These are phyloP conservation scores for Backusella circina DNA, from an alignment of 192 early-diverging fungal species.

Conservation along the genomic window DNA sequence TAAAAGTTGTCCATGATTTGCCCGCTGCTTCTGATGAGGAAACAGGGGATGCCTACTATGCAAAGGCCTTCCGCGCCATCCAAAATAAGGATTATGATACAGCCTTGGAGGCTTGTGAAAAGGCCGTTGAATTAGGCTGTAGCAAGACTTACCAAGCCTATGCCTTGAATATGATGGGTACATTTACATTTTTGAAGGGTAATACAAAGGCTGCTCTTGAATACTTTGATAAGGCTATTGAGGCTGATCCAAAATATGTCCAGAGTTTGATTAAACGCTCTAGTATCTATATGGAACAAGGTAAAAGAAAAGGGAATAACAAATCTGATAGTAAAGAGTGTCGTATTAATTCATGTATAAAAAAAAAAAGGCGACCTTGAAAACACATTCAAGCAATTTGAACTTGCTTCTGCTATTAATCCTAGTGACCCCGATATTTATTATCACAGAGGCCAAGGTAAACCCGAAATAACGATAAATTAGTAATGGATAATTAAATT, in stretches of 20 bases:
- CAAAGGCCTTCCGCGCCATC: conserved; percentile 49
- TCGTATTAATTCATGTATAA: too few species aligned
- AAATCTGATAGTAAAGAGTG: too few species aligned
- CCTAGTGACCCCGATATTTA: conserved; percentile 81
- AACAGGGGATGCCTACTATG: conserved; percentile 49
- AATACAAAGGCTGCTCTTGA: conserved; percentile 67
- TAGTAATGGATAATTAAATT: neutral
- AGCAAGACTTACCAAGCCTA: conserved; percentile 46
- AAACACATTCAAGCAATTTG: conserved; percentile 63
- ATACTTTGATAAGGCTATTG: conserved; percentile 76
- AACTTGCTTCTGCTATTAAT: conserved; percentile 62
- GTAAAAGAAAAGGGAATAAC: conserved; percentile 27
- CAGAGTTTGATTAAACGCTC: conserved; percentile 88
- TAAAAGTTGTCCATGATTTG: conserved; percentile 11
- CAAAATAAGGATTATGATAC: conserved; percentile 52
- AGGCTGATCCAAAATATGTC: conserved; percentile 72
- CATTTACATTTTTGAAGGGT: conserved; percentile 86
- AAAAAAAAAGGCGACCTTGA: conserved; percentile 15
- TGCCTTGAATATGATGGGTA: conserved; percentile 83
- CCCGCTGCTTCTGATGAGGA: conserved; percentile 16
- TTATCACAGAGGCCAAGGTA: conserved; percentile 70
- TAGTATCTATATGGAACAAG: conserved; percentile 81
- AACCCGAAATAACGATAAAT: neutral
- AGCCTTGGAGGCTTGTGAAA: conserved; percentile 57
- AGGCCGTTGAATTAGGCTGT: conserved; percentile 59